phyloP scores from a whole-genome alignment of 768 basidiomycete species.

The Cystobasidium onofrii region DNA sequence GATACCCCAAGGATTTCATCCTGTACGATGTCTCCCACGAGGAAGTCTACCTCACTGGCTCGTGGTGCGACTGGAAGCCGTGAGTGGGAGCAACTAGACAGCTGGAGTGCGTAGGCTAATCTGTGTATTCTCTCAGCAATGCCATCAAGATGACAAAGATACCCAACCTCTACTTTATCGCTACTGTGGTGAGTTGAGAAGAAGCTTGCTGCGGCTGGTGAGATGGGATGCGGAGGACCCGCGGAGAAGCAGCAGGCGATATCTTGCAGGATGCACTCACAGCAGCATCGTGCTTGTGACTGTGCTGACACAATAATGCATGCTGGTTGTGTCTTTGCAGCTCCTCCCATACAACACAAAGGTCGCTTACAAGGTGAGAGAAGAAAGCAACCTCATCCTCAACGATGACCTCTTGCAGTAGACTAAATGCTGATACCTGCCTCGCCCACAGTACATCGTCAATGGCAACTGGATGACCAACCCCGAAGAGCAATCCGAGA shows the following conservation, averaged over 20 bases:
- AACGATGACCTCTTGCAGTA: not conserved
- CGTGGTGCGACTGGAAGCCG: constrained; percentile 30
- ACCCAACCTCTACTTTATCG: constrained; percentile 26
- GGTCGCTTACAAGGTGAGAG: constrained; percentile 27
- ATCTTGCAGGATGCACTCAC: too few relatives aligned
- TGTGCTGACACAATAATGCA: not conserved
- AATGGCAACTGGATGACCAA: constrained; percentile 14
- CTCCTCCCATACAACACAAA: constrained; percentile 12
- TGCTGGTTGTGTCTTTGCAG: constrained; percentile 7
- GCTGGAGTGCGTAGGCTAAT: not conserved
- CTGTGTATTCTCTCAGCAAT: not conserved
- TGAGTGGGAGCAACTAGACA: not conserved
- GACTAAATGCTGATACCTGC: not conserved
- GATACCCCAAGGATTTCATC: constrained; percentile 19
- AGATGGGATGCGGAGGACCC: not conserved
- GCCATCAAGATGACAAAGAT: constrained; percentile 29
- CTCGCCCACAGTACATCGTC: constrained; percentile 24
- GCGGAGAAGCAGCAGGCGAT: constrained; percentile 11
- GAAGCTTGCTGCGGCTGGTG: not conserved
- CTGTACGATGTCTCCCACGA: constrained; percentile 20
- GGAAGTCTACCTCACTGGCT: constrained; percentile 18
- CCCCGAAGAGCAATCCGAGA: constrained; percentile 11
- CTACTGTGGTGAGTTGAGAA: constrained; percentile 28
- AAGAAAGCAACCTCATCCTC: not conserved
- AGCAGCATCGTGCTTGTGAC: not conserved